These are phyloP conservation scores for Eragrostis tef DNA, from an alignment of 202 grass and related monocot species.

Conservation along the genomic window DNA sequence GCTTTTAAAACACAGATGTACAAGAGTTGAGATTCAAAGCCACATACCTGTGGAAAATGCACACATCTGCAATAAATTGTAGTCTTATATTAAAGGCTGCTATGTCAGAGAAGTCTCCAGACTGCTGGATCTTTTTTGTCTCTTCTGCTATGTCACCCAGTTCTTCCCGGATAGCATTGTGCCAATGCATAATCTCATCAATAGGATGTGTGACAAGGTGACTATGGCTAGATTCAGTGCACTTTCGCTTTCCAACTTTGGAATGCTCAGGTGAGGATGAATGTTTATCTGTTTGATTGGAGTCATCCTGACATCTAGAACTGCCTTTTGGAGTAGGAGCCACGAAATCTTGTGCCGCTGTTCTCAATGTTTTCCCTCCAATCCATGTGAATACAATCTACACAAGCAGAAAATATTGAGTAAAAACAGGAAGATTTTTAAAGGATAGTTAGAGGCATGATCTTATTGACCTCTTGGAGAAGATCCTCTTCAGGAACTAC, in stretches of 20 bases:
- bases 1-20: constrained; percentile 36
- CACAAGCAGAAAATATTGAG: constrained; percentile 42
- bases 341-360: constrained; percentile 23
- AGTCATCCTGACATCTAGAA: constrained; percentile 29
- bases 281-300: constrained; percentile 41
- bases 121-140: constrained; percentile 74
- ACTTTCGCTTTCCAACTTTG: constrained; percentile 72
- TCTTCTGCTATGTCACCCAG: constrained; percentile 72
- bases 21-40: constrained; percentile 40
- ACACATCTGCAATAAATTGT: constrained; percentile 90
- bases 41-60: constrained; percentile 86
- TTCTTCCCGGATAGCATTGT: constrained; percentile 81
- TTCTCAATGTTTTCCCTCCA: constrained; percentile 59
- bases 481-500: constrained; percentile 85
- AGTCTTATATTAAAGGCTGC: constrained; percentile 70
- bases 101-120: constrained; percentile 74
- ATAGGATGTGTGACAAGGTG: constrained; percentile 60
- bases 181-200: constrained; percentile 97
- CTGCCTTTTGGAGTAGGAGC: constrained; percentile 27
- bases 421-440: constrained; percentile 1
- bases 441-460: constrained; percentile 19
- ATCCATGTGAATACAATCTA: constrained; percentile 91
- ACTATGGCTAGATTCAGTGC: constrained; percentile 50
- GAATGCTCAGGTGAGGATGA: constrained; percentile 51
- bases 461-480: constrained; percentile 71